Evolutionary conservation across 306 rosid genomes (phyloP).

Genomic region (Rubus idaeus): DNA sequence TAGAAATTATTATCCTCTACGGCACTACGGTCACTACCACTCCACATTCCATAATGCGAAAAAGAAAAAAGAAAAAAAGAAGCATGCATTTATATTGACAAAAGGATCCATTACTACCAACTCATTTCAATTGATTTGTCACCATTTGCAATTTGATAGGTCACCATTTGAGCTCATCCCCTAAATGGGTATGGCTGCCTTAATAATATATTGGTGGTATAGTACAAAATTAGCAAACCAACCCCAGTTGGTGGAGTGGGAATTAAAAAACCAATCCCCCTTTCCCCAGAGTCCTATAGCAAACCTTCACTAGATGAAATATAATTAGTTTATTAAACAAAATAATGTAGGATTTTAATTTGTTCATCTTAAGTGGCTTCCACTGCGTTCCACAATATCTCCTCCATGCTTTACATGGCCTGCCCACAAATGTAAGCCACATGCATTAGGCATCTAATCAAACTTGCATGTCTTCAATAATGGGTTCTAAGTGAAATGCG

Average conservation of each 20-base stretch:
- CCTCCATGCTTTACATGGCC: slow-evolving; percentile 28
- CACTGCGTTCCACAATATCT: slow-evolving; percentile 14
- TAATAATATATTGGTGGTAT: slow-evolving; percentile 21
- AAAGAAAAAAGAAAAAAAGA: too few species aligned
- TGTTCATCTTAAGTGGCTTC: slow-evolving; percentile 17
- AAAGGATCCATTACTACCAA: slow-evolving; percentile 35
- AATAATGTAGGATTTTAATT: background rate
- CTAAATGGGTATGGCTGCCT: slow-evolving; percentile 32
- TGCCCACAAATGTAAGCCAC: slow-evolving; percentile 43
- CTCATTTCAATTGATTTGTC: slow-evolving; percentile 63
- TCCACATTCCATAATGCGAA: too few species aligned
- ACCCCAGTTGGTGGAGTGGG: slow-evolving; percentile 31
- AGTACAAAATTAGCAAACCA: background rate
- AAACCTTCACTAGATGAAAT: slow-evolving; percentile 37
- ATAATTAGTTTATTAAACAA: slow-evolving; percentile 18
- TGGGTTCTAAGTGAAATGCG: slow-evolving; percentile 28
- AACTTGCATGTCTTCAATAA: slow-evolving; percentile 28
- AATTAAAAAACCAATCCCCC: too few species aligned
- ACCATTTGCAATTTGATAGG: slow-evolving; percentile 37
- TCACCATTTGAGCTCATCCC: slow-evolving; percentile 15
- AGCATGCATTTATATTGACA: too few species aligned
- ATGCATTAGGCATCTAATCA: slow-evolving; percentile 51
- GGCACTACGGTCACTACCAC: too few species aligned
- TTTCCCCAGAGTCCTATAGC: slow-evolving; percentile 41
- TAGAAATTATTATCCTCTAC: too few species aligned